Conservation (phyloP, 176 grass and related monocot species). For the Puya raimondii region DNA sequence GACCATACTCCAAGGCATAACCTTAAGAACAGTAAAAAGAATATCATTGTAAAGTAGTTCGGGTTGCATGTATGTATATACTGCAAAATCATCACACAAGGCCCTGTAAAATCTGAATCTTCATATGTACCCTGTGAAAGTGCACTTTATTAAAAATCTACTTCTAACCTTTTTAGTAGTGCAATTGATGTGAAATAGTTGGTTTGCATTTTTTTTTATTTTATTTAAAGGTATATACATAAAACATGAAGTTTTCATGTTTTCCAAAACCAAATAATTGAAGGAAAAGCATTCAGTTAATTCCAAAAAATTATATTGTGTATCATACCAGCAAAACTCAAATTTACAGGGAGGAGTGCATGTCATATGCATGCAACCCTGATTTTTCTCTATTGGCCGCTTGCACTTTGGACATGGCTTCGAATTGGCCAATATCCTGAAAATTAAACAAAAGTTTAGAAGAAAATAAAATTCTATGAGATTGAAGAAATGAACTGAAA, state of each 20-base stretch:
- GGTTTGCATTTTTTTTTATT: no score
- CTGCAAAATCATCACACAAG: background rate
- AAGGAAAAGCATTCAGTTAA: background rate
- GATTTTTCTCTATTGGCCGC: constrained; percentile 92
- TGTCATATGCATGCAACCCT: constrained; percentile 98
- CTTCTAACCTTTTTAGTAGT: no score
- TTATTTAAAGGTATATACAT: no score
- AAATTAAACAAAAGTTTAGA: constrained; percentile 21
- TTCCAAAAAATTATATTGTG: background rate
- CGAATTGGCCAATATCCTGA: constrained; percentile 95
- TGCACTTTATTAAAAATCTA: no score
- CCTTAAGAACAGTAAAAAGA: constrained; percentile 33
- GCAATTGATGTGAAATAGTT: no score
- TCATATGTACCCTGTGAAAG: no score
- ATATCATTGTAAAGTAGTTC: constrained; percentile 12
- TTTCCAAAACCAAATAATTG: no score
- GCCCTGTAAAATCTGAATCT: constrained; percentile 8
- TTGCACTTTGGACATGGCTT: constrained; percentile 98
- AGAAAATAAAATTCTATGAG: constrained; percentile 18
- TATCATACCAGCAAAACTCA: constrained; percentile 85
- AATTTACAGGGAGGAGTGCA: constrained; percentile 95
- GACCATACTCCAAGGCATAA: constrained; percentile 75
- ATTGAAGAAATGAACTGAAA: constrained; percentile 5
- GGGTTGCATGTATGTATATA: no score
- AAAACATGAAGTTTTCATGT: no score